These are phyloP conservation scores for Limtongozyma cylindracea DNA, from an alignment of 805 yeast genomes.

Conservation along the genomic window DNA sequence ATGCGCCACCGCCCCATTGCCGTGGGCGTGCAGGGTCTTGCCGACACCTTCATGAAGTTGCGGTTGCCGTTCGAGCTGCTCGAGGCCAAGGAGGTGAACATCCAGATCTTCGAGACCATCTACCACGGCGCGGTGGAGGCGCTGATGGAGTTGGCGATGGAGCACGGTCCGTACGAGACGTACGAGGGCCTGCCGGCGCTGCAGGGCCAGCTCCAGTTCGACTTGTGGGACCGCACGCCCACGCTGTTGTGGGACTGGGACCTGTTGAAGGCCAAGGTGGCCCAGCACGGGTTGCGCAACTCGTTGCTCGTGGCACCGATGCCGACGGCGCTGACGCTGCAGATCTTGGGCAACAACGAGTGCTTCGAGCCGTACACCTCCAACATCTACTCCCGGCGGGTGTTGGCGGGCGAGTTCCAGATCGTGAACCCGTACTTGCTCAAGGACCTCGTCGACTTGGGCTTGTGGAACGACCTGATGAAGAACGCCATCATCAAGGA, in stretches of 20 bases:
- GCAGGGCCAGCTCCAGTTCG: conserved; percentile 28
- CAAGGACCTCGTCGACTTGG: conserved; percentile 29
- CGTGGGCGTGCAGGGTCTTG: conserved; percentile 37
- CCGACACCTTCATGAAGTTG: conserved; percentile 28
- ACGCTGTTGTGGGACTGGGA: conserved; percentile 36
- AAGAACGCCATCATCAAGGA: conserved; percentile 27
- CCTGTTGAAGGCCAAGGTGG: conserved; percentile 19
- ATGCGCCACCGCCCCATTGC: conserved; percentile 37
- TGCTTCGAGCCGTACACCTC: conserved; percentile 42
- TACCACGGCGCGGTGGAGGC: conserved; percentile 35
- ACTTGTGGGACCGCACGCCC: conserved; percentile 33
- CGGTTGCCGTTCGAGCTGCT: conserved; percentile 31
- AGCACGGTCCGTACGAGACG: conserved; percentile 22
- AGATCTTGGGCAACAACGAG: conserved; percentile 33
- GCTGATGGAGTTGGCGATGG: conserved; percentile 23
- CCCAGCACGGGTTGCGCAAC: conserved; percentile 26
- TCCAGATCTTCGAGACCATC: conserved; percentile 34
- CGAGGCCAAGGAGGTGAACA: conserved; percentile 28
- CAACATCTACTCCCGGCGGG: conserved; percentile 36
- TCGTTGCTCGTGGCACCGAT: conserved; percentile 37
- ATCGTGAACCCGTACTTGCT: conserved; percentile 33
- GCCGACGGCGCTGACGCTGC: conserved; percentile 48
- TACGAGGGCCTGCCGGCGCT: conserved; percentile 35
- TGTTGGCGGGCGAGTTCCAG: conserved; percentile 38
- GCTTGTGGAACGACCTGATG: conserved; percentile 31